These are phyloP conservation scores for Suhomyces tanzawaensis DNA, from an alignment of 805 yeast genomes.

Conservation along the genomic window DNA sequence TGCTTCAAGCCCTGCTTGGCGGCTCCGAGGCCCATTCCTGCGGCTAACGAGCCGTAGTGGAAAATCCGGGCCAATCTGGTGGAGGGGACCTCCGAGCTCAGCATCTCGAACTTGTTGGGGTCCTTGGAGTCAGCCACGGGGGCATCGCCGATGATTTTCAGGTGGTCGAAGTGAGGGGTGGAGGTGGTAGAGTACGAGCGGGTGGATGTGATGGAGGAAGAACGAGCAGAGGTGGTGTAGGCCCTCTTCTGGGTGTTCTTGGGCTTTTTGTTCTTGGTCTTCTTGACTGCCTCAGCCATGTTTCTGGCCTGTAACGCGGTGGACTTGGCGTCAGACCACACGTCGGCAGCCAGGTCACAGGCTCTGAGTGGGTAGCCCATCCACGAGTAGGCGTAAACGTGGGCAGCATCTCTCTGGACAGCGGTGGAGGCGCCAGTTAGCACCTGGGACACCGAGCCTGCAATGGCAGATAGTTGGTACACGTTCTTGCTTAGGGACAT, in stretches of 20 bases:
- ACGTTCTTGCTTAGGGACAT: constrained; percentile 13
- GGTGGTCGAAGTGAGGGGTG: constrained; percentile 3
- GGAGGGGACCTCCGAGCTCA: constrained; percentile 74
- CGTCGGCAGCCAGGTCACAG: constrained; percentile 17
- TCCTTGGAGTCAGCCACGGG: constrained; percentile 5
- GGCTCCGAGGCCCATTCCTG: constrained; percentile 84
- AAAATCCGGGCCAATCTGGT: constrained; percentile 84
- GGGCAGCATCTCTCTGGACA: constrained; percentile 18
- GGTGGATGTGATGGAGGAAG: not conserved
- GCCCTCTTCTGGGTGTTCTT: constrained; percentile 1
- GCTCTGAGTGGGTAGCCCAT: constrained; percentile 18
- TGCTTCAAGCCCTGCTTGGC: constrained; percentile 74
- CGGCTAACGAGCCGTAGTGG: constrained; percentile 91
- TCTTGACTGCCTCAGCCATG: constrained; percentile 3
- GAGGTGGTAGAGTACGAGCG: constrained; percentile 4
- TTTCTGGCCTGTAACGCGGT: constrained; percentile 7
- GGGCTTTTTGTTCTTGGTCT: not conserved
- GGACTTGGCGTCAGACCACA: constrained; percentile 22
- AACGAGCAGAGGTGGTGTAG: constrained; percentile 6
- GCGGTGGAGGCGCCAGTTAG: constrained; percentile 16
- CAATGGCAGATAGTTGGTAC: constrained; percentile 25
- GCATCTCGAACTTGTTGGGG: constrained; percentile 10
- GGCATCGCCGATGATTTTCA: constrained; percentile 6
- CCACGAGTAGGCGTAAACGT: constrained; percentile 21
- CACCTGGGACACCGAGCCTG: constrained; percentile 22